Conservation (phyloP, 192 early-diverging fungal species). For the Phycomyces blakesleeanus region DNA sequence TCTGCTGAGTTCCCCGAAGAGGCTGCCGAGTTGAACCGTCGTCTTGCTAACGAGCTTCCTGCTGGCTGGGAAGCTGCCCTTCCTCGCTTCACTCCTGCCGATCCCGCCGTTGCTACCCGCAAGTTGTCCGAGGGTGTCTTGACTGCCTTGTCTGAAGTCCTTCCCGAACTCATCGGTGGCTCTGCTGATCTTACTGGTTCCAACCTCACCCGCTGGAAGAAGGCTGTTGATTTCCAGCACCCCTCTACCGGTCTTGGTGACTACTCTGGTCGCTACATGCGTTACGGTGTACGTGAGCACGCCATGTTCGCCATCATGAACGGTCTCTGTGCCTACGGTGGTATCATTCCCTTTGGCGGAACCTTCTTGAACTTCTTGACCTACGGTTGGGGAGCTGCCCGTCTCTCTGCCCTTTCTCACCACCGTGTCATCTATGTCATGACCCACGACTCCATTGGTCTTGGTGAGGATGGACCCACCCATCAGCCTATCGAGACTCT, state of each 20-base stretch:
- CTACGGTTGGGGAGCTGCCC: slow-evolving; percentile 79
- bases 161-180: slow-evolving; percentile 90
- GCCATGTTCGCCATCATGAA: slow-evolving; percentile 94
- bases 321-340: slow-evolving; percentile 85
- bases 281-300: slow-evolving; percentile 97
- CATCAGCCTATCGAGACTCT: slow-evolving; percentile 98
- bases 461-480: slow-evolving; percentile 98
- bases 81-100: slow-evolving; percentile 78
- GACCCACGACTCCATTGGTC: slow-evolving; percentile 99
- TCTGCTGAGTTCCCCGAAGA: slow-evolving; percentile 59
- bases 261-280: slow-evolving; percentile 86
- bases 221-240: slow-evolving; percentile 91
- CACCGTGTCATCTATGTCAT: slow-evolving; percentile 94
- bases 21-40: slow-evolving; percentile 70
- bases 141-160: slow-evolving; percentile 68
- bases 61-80: slow-evolving; percentile 65
- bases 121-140: slow-evolving; percentile 86
- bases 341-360: slow-evolving; percentile 78
- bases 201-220: slow-evolving; percentile 95
- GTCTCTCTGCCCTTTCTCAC: slow-evolving; percentile 84
- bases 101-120: slow-evolving; percentile 79
- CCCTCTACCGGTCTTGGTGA: slow-evolving; percentile 64
- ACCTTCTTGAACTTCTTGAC: slow-evolving; percentile 93
- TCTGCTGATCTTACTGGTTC: slow-evolving; percentile 97
- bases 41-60: slow-evolving; percentile 70